Percentiles rank a stretch among this genome's conserved stretches.
These are phyloP conservation scores for Vanrija pseudolonga DNA, from an alignment of 1,284 basidiomycete genomes.

Conservation along the genomic window DNA sequence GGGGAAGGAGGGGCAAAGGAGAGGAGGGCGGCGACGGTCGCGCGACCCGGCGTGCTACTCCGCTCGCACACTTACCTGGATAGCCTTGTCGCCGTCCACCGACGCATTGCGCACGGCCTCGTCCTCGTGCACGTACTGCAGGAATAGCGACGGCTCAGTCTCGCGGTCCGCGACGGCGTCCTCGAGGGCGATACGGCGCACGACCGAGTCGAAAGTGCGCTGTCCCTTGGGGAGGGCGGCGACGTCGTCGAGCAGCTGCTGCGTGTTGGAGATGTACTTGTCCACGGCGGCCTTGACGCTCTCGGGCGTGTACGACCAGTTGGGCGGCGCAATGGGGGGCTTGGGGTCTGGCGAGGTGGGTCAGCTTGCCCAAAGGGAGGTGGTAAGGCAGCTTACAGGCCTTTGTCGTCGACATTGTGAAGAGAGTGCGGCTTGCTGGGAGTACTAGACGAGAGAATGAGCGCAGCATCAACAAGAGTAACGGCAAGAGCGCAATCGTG, in stretches of 20 bases:
- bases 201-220: conserved; percentile 16
- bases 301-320: conserved; percentile 12
- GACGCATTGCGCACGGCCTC: conserved; percentile 14
- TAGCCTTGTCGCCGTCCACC: conserved; percentile 14
- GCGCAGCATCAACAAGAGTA: too few relatives aligned
- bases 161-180: conserved; percentile 3
- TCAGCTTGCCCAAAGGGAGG: background rate
- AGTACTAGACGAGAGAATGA: too few relatives aligned
- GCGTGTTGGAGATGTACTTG: conserved; percentile 2
- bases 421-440: too few relatives aligned
- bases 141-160: conserved; percentile 10
- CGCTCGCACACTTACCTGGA: conserved; percentile 1
- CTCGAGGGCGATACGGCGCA: conserved; percentile 10
- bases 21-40: too few relatives aligned
- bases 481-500: too few relatives aligned
- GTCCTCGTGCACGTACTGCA: conserved; percentile 17
- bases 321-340: conserved; percentile 13
- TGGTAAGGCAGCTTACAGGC: too few relatives aligned
- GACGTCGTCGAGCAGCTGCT: conserved; percentile 8
- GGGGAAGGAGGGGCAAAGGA: background rate
- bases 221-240: conserved; percentile 14
- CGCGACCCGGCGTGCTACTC: too few relatives aligned
- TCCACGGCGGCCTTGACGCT: conserved; percentile 5
- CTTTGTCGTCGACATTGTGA: too few relatives aligned
- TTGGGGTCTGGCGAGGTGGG: conserved; percentile 4